These are phyloP conservation scores for Malus asiatica DNA, from an alignment of 306 rosid species.

Conservation along the genomic window DNA sequence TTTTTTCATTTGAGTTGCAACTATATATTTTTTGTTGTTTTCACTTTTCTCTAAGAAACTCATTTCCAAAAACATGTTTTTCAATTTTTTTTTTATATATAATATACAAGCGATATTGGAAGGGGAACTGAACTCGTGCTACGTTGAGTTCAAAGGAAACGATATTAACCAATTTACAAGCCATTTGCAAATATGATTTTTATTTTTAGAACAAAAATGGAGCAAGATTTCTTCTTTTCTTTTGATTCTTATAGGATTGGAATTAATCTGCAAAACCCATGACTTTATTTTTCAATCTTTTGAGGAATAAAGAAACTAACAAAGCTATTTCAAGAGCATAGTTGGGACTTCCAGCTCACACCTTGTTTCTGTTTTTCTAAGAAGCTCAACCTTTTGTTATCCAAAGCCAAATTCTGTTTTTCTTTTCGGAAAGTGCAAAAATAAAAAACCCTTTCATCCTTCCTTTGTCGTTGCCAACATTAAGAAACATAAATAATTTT, in stretches of 20 bases:
- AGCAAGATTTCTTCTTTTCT: background rate
- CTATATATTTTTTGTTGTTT: background rate
- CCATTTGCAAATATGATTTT: too few species aligned
- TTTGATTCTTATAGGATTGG: background rate
- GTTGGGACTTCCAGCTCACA: background rate
- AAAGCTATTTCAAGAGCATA: background rate
- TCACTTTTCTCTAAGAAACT: background rate
- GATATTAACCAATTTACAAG: too few species aligned
- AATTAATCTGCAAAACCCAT: background rate
- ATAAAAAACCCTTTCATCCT: background rate
- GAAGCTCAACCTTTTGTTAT: background rate
- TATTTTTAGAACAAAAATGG: background rate
- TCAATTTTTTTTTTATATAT: background rate
- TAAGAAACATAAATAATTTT: constrained; percentile 1
- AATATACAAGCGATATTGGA: background rate
- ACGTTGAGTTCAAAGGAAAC: too few species aligned
- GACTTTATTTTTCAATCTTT: background rate
- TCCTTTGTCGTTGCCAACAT: constrained; percentile 11
- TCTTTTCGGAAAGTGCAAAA: too few species aligned
- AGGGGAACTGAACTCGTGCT: too few species aligned
- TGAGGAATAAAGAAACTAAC: background rate
- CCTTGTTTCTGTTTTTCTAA: background rate
- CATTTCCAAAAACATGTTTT: background rate
- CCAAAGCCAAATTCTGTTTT: background rate
- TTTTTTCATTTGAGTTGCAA: background rate